Conservation (phyloP, 2,329 filamentous ascomycete species). For the Alternaria longipes region DNA sequence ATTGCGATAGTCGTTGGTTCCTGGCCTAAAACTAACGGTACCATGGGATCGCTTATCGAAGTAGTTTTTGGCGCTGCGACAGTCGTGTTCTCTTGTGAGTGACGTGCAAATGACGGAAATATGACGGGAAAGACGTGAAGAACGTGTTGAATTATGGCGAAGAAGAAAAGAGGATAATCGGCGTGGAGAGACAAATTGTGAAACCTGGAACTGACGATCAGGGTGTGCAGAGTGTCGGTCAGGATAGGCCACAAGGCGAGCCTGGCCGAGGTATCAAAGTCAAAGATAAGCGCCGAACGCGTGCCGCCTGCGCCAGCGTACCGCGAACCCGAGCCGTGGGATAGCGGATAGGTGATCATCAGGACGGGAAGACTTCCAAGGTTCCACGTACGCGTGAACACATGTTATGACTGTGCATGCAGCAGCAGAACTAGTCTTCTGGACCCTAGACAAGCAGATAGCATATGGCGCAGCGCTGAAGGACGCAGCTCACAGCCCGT, state of each 20-base stretch:
- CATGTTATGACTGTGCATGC: constrained; percentile 1
- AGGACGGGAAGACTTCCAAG: not conserved
- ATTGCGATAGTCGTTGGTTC: not conserved
- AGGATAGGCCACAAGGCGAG: constrained; percentile 2
- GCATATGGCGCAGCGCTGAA: not conserved
- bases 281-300: not conserved
- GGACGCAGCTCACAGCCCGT: not conserved
- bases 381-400: not conserved
- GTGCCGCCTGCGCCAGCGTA: constrained; percentile 3
- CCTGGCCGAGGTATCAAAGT: not conserved
- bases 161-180: not conserved
- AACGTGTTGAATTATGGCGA: not conserved
- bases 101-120: not conserved
- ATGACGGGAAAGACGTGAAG: not conserved
- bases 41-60: not conserved
- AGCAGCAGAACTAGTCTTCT: not conserved
- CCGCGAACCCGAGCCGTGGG: constrained; percentile 1
- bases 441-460: not conserved
- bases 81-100: not conserved
- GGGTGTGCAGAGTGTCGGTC: not conserved
- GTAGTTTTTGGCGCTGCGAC: not conserved
- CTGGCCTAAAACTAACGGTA: not conserved
- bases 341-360: not conserved
- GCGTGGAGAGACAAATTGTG: not conserved
- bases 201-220: not conserved